phyloP scores from a whole-genome alignment of 179 eudicot species.

The Camellia oleifera region DNA sequence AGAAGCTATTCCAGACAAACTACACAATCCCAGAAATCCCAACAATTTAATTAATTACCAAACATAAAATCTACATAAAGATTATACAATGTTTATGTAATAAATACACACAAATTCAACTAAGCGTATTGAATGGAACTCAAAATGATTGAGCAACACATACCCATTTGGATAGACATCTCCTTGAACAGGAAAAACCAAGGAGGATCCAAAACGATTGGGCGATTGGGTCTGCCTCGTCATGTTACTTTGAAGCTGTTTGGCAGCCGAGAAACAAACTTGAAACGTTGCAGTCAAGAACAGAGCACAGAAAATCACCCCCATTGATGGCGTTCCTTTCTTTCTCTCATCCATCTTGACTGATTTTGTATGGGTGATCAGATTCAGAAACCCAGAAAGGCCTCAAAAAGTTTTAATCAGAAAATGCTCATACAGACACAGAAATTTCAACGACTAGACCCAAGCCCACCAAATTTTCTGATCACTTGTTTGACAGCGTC shows the following conservation, averaged over 20 bases:
- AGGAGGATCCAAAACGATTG: slow-evolving; percentile 30
- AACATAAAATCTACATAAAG: too few relatives aligned
- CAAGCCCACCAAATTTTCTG: neutral
- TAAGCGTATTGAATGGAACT: neutral
- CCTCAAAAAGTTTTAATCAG: neutral
- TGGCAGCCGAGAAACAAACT: slow-evolving; percentile 1
- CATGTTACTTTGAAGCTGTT: neutral
- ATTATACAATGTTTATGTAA: too few relatives aligned
- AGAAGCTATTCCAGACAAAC: neutral
- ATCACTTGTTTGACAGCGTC: neutral
- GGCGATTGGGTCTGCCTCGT: neutral
- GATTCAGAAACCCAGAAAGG: too few relatives aligned
- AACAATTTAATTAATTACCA: too few relatives aligned
- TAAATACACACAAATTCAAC: too few relatives aligned
- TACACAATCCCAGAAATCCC: neutral
- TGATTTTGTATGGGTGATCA: too few relatives aligned
- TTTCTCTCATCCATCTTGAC: neutral
- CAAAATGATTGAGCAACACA: neutral
- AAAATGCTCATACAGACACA: neutral
- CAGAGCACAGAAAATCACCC: neutral
- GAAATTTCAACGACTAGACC: neutral
- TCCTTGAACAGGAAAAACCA: slow-evolving; percentile 53
- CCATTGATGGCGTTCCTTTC: slow-evolving; percentile 3
- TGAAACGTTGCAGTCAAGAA: neutral
- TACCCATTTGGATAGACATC: slow-evolving; percentile 59